Evolutionary conservation across 345 rosid genomes (phyloP).

Genomic region (Gossypioides kirkii): DNA sequence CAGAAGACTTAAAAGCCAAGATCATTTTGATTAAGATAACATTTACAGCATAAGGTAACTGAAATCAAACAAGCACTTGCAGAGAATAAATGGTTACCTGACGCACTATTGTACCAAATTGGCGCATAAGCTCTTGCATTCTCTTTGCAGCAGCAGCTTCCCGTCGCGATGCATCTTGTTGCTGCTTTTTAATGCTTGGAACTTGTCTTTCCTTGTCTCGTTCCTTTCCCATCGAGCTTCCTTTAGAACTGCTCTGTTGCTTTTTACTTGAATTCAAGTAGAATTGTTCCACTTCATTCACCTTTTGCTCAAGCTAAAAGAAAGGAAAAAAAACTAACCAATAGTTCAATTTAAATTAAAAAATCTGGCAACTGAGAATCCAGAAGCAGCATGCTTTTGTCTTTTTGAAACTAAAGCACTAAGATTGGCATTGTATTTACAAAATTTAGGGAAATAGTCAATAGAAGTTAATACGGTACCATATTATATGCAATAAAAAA

Average conservation of each 20-base stretch:
- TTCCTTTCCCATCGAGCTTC: conserved; percentile 44
- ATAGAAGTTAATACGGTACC: background rate
- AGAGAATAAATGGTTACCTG: conserved; percentile 30
- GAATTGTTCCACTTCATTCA: conserved; percentile 62
- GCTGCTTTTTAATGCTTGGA: conserved; percentile 56
- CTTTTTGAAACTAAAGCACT: background rate
- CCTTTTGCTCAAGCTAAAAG: conserved; percentile 62
- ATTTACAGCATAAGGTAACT: background rate
- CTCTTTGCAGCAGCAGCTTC: conserved; percentile 83
- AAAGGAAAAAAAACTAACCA: background rate
- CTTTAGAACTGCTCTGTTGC: conserved; percentile 38
- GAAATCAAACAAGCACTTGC: background rate
- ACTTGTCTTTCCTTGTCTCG: conserved; percentile 51
- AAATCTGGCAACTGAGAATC: background rate
- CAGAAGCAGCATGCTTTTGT: background rate
- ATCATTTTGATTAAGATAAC: background rate
- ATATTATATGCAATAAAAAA: background rate
- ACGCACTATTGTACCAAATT: conserved; percentile 63
- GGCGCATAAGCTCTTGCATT: conserved; percentile 92
- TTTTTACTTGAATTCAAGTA: conserved; percentile 36
- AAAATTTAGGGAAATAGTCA: background rate
- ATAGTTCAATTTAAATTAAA: background rate
- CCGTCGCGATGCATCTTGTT: conserved; percentile 58
- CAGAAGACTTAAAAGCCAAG: background rate
- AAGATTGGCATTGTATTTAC: background rate